Evolutionary conservation across 2,329 filamentous ascomycete genomes (phyloP), one percentile per base, ranked within the genome.

Genomic region (Cercospora sp.): DNA sequence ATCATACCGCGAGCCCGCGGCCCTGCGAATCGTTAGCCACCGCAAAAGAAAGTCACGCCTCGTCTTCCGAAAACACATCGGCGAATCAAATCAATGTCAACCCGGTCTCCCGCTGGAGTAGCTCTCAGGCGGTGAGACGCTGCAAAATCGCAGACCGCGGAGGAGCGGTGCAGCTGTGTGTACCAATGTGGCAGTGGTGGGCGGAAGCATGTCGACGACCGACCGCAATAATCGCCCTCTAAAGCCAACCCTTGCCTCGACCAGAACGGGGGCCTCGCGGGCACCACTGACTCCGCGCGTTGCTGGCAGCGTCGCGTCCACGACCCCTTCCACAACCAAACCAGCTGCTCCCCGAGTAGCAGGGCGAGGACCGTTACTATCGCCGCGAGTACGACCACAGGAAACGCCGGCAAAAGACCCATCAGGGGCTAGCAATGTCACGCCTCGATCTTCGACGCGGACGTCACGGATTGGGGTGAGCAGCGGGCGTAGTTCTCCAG

Each of bases 401-500:
- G 69, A 84, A 55, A 84, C 86, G 55, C 83, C 87, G 61, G 65
- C 64, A 28, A 87, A 87, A 73, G 80, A 93, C 48, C 87, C 79
- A 79, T 85, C 93, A 55, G 87, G 79, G 18, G 55, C 36, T 79
- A 86, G 81, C 77, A 93, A 92, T 77, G 82, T 93, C 76, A 96
- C 93, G 3, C 92, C 93, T 61, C 88, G 93, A 72, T 93, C 93
- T 8, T 90, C 90, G 8, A 84, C 88, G 60, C 86, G 93, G 69
- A 92, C 88, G 77, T 89, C 83, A 73, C 89, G 92, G 72, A 86
- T 89, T 66, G 89, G 92, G 77, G 93, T 58, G 20, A 23, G 36
- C 51, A 64, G 62, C 26, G 62, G 62, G 53, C 51, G 90, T 67
- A 87, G 86, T 33, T 93, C 92, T 12, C 74, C 75, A 12, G 66